Conservation (phyloP, 805 yeast species). For the Ogataea methanolica region DNA sequence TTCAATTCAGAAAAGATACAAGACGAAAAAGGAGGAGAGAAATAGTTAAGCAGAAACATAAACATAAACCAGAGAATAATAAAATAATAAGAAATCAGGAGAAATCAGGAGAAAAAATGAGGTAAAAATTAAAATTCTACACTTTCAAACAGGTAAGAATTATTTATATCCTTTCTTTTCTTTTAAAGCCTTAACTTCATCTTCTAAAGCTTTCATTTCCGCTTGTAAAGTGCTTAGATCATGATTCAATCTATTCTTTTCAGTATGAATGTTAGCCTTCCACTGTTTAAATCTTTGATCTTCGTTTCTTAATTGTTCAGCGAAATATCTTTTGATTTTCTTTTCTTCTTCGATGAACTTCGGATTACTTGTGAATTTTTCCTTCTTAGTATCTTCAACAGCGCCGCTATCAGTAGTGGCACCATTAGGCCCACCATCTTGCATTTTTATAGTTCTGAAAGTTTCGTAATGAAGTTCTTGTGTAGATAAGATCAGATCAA, state of each 20-base stretch:
- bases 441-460: constrained; percentile 70
- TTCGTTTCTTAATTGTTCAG: constrained; percentile 94
- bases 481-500: constrained; percentile 76
- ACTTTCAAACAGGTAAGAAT: not conserved
- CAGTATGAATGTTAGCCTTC: constrained; percentile 95
- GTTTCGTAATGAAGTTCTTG: constrained; percentile 78
- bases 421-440: constrained; percentile 25
- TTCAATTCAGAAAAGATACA: not conserved
- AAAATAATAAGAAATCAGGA: not conserved
- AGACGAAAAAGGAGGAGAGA: not conserved
- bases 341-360: constrained; percentile 96
- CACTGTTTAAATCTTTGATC: constrained; percentile 97
- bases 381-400: constrained; percentile 26
- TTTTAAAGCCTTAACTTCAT: constrained; percentile 62
- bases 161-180: constrained; percentile 42
- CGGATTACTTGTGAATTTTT: constrained; percentile 60
- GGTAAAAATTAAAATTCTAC: too few relatives aligned
- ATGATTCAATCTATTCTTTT: constrained; percentile 88
- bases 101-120: constrained; percentile 1
- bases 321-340: constrained; percentile 86
- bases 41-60: not conserved
- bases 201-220: constrained; percentile 69
- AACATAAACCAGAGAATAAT: not conserved
- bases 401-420: not conserved
- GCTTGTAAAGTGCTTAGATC: constrained; percentile 88